phyloP scores from a whole-genome alignment of 2,329 filamentous ascomycete species.

The Aspergillus neotritici region DNA sequence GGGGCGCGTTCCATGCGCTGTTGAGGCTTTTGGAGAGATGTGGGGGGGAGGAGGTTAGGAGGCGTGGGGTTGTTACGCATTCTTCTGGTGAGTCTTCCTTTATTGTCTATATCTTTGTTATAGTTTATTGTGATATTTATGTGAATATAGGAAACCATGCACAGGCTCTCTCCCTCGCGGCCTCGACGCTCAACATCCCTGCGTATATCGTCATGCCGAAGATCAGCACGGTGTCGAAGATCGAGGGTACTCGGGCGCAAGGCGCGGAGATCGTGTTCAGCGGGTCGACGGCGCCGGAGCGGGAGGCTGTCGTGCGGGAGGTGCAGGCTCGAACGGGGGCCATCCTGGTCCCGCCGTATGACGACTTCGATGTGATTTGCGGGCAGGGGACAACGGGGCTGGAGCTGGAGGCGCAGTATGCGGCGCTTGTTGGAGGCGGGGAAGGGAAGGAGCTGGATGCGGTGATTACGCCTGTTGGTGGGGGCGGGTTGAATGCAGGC shows the following conservation, averaged over 20 bases:
- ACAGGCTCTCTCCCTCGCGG: conserved; percentile 83
- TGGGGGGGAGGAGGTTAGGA: conserved; percentile 56
- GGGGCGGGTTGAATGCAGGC: conserved; percentile 81
- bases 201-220: conserved; percentile 88
- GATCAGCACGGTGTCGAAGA: conserved; percentile 81
- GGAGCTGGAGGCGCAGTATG: conserved; percentile 72
- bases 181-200: conserved; percentile 64
- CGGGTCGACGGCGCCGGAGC: conserved; percentile 72
- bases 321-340: conserved; percentile 69
- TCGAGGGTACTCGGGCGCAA: conserved; percentile 72
- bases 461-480: conserved; percentile 77
- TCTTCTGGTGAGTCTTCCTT: conserved; percentile 61
- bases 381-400: conserved; percentile 87
- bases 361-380: conserved; percentile 85
- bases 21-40: conserved; percentile 59
- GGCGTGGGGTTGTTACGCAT: conserved; percentile 78
- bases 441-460: conserved; percentile 49
- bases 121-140: not conserved
- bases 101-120: not conserved
- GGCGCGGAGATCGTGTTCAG: conserved; percentile 74
- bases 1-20: conserved; percentile 85
- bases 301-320: conserved; percentile 67
- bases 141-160: conserved; percentile 78
- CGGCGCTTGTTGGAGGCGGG: conserved; percentile 43
- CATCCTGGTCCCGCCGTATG: conserved; percentile 79